phyloP scores from a whole-genome alignment of 2,329 filamentous ascomycete genomes.

The Cyphellophora europaea region DNA sequence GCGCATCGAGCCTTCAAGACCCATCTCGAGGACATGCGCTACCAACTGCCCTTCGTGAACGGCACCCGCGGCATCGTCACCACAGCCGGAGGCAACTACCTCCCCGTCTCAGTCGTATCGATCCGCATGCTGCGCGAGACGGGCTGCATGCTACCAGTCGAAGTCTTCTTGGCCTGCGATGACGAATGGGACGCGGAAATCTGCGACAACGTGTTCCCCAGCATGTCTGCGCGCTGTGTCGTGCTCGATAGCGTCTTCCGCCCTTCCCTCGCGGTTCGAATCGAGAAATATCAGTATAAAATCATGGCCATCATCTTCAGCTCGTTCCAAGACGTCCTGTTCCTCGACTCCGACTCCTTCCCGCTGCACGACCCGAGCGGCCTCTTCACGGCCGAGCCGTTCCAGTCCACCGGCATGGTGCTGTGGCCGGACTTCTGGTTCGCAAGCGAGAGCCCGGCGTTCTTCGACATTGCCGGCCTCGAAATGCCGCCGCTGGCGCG shows the following conservation, averaged over 20 bases:
- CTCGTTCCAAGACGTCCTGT: constrained; percentile 28
- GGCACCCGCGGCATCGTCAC: constrained; percentile 36
- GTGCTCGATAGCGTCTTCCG: constrained; percentile 21
- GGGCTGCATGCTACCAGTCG: constrained; percentile 29
- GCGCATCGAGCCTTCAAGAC: constrained; percentile 27
- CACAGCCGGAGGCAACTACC: constrained; percentile 26
- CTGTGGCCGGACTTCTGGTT: constrained; percentile 36
- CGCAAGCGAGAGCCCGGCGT: constrained; percentile 31
- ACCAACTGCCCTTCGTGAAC: constrained; percentile 23
- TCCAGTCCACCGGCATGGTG: constrained; percentile 24
- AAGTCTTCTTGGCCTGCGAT: constrained; percentile 30
- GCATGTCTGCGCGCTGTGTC: constrained; percentile 30
- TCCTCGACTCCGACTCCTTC: constrained; percentile 30
- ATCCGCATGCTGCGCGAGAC: constrained; percentile 32
- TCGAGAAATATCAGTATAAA: constrained; percentile 29
- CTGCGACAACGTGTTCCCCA: constrained; percentile 28
- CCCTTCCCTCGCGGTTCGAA: constrained; percentile 8
- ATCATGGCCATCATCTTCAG: constrained; percentile 28
- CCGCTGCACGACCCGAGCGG: constrained; percentile 24
- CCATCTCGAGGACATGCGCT: constrained; percentile 20
- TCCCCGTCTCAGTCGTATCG: constrained; percentile 29
- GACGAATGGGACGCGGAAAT: constrained; percentile 28
- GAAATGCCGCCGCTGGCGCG: constrained; percentile 22
- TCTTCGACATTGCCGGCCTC: constrained; percentile 35
- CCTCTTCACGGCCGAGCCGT: constrained; percentile 25